Evolutionary conservation across 2,329 filamentous ascomycete species (phyloP).

Genomic region (Colletotrichum sp.): DNA sequence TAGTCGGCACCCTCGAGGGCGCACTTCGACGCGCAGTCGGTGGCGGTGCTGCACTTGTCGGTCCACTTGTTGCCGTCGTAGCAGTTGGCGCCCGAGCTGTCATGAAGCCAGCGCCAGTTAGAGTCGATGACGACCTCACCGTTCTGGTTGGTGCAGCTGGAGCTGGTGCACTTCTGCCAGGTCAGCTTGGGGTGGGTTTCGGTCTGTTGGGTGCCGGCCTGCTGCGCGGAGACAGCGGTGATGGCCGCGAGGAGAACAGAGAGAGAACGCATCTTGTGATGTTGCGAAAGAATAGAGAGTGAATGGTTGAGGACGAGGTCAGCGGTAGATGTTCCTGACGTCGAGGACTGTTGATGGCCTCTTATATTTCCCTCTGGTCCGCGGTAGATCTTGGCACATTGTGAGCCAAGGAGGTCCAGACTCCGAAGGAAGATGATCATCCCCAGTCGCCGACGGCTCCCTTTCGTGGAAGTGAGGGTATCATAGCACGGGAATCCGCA

Average conservation of each 20-base stretch:
- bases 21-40: constrained; percentile 49
- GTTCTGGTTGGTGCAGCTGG: constrained; percentile 40
- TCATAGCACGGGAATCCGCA: not conserved
- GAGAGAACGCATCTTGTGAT: constrained; percentile 1
- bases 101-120: constrained; percentile 61
- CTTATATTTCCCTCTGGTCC: not conserved
- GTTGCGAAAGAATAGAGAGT: not conserved
- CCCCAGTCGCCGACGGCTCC: not conserved
- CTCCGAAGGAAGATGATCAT: not conserved
- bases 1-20: constrained; percentile 53
- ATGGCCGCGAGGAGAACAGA: not conserved
- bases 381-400: not conserved
- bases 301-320: not conserved
- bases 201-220: constrained; percentile 25
- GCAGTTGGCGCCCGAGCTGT: constrained; percentile 45
- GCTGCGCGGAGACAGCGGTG: constrained; percentile 28
- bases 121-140: constrained; percentile 54
- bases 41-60: constrained; percentile 41
- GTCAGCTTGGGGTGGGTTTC: constrained; percentile 29
- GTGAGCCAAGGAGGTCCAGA: not conserved
- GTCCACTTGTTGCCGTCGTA: constrained; percentile 50
- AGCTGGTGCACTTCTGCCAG: constrained; percentile 29
- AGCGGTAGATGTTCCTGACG: not conserved
- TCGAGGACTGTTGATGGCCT: not conserved
- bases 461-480: not conserved